Evolutionary conservation across 164 flowering plant species (phyloP).

Genomic region (Aristolochia contorta): DNA sequence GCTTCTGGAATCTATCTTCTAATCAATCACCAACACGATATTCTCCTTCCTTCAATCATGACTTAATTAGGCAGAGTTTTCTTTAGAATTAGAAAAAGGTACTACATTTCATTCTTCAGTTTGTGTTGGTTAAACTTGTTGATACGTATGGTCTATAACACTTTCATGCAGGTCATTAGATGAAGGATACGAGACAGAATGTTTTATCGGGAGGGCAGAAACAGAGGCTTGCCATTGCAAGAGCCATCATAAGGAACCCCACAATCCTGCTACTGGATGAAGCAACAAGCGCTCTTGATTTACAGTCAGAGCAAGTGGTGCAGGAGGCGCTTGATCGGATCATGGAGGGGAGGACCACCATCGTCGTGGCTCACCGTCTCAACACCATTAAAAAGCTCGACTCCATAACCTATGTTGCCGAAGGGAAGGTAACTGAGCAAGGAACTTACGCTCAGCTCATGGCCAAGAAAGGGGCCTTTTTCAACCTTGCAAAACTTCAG

Average conservation of each 20-base stretch:
- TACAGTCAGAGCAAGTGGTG: conserved; percentile 76
- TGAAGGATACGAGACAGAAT: conserved; percentile 78
- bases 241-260: conserved; percentile 89
- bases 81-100: background rate
- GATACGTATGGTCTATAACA: background rate
- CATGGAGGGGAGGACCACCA: conserved; percentile 89
- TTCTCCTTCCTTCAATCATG: background rate
- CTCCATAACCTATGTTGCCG: conserved; percentile 73
- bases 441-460: conserved; percentile 66
- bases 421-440: conserved; percentile 84
- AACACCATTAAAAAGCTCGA: conserved; percentile 81
- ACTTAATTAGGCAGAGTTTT: background rate
- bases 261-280: conserved; percentile 74
- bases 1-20: no score
- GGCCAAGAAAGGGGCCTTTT: background rate
- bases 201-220: conserved; percentile 96
- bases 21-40: no score
- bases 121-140: background rate
- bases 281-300: conserved; percentile 94
- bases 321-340: conserved; percentile 90
- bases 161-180: background rate
- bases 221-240: conserved; percentile 88
- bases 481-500: no score
- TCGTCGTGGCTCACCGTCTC: conserved; percentile 83
- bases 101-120: background rate